A percentile compares a stretch with the other conserved stretches of the same genome.
These are phyloP conservation scores for Xylaria arbuscula DNA, from an alignment of 2,329 filamentous ascomycete genomes.

Conservation along the genomic window DNA sequence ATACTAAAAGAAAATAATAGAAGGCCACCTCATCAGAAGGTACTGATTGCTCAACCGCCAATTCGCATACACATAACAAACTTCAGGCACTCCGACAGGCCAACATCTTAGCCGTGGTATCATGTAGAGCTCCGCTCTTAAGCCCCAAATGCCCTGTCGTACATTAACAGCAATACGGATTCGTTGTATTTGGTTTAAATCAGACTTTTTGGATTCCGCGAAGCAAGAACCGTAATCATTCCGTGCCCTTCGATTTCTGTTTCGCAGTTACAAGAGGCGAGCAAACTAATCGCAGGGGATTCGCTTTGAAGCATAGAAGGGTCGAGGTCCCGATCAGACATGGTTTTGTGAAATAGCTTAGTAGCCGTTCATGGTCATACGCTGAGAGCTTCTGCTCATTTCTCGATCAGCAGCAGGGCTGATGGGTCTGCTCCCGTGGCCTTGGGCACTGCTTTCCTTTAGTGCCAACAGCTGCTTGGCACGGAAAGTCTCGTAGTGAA, in stretches of 20 bases:
- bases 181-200: conserved; percentile 43
- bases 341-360: conserved; percentile 59
- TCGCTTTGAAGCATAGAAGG: conserved; percentile 33
- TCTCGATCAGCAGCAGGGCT: conserved; percentile 94
- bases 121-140: conserved; percentile 42
- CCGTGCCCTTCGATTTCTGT: conserved; percentile 25
- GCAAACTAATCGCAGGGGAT: conserved; percentile 23
- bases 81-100: conserved; percentile 41
- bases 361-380: conserved; percentile 99
- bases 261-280: conserved; percentile 5
- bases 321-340: conserved; percentile 40
- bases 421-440: conserved; percentile 87
- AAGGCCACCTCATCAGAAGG: conserved; percentile 53
- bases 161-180: conserved; percentile 39
- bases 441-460: conserved; percentile 96
- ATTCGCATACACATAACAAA: conserved; percentile 52
- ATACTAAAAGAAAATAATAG: conserved; percentile 61
- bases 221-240: conserved; percentile 39
- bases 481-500: conserved; percentile 99
- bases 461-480: conserved; percentile 97
- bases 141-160: conserved; percentile 38
- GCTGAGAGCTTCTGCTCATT: conserved; percentile 95
- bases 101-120: conserved; percentile 41
- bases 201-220: conserved; percentile 36
- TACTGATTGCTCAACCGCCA: conserved; percentile 53